Base-by-base conservation (phyloP, 1,284 basidiomycete genomes). In the Apiotrichum sp. region DNA sequence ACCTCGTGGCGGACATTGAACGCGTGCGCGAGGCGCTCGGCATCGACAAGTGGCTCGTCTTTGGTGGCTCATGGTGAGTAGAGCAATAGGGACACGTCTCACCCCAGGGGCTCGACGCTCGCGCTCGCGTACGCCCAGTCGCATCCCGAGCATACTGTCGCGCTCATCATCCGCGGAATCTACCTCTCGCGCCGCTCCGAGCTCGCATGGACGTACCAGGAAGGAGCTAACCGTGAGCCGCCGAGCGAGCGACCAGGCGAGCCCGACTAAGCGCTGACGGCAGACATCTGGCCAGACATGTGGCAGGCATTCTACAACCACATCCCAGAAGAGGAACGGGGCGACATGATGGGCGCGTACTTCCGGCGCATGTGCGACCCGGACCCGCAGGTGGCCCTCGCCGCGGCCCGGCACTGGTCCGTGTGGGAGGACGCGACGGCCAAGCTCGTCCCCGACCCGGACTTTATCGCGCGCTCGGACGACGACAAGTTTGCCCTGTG, bases 401-500 rank as follows among this genome's bases (percentile, higher is more conserved):
- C 49, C 3, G 93, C 93, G 1, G 92, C 91, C 0, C 86, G 83
- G 64, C 86, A 88, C 0, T 65, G 60, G 58, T 80, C 86, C 6
- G 86, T 85, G 67, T 93, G 89, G 89, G 91, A 93, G 86, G 89
- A 92, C 87, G 78, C 80, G 31, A 93, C 90, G 3, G 86, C 84
- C 3, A 86, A 83, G 69, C 77, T 93, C 35, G 78, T 80, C 55
- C 82, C 89, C n/a, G 86, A 89, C 64, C 83, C 83, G 2, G 81
- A 78, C 4, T 81, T 85, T 59, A 77, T 93, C 46, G 82, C 82
- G 11, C 81, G 82, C 56, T 87, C 85, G 47, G 78, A 85, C 43
- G 87, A 86, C 63, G 79, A 57, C 16, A 45, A 81, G 53, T 92
- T 85, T 77, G 86, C 87, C 33, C 85, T 46, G 38, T 49, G 35